Evolutionary conservation across 352 stramenopile genomes (phyloP).

Genomic region (Phytophthora macrochlamydospora): DNA sequence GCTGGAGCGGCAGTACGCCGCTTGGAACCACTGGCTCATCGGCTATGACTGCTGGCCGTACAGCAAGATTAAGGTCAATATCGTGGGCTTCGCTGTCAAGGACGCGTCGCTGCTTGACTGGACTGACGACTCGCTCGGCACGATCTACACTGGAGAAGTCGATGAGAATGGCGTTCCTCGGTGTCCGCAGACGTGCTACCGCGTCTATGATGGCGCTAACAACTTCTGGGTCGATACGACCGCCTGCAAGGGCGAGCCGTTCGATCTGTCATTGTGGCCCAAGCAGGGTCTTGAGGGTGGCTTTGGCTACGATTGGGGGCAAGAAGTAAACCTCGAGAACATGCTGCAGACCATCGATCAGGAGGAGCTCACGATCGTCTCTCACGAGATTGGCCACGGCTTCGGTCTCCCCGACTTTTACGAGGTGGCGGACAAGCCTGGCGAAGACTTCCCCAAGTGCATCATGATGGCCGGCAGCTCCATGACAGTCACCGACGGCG

Average conservation of each 20-base stretch:
- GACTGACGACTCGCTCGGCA: slow-evolving; percentile 25
- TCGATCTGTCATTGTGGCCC: slow-evolving; percentile 46
- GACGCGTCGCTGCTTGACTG: slow-evolving; percentile 3
- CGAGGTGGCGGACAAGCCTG: slow-evolving; percentile 11
- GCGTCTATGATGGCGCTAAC: slow-evolving; percentile 32
- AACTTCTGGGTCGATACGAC: slow-evolving; percentile 28
- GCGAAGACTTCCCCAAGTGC: slow-evolving; percentile 9
- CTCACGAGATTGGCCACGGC: slow-evolving; percentile 38
- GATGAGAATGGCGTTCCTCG: slow-evolving; percentile 31
- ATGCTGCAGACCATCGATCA: slow-evolving; percentile 36
- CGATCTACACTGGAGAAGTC: slow-evolving; percentile 34
- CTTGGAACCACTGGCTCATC: too few relatives aligned
- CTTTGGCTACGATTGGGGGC: slow-evolving; percentile 20
- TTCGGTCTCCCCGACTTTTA: slow-evolving; percentile 31
- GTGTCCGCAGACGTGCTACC: slow-evolving; percentile 41
- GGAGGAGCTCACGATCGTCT: slow-evolving; percentile 27
- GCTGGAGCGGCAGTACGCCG: slow-evolving; percentile 23
- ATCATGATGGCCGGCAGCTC: slow-evolving; percentile 36
- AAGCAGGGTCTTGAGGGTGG: slow-evolving; percentile 32
- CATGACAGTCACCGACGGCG: slow-evolving; percentile 22
- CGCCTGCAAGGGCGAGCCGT: slow-evolving; percentile 31
- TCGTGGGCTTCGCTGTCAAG: slow-evolving; percentile 23
- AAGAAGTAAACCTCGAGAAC: slow-evolving; percentile 33
- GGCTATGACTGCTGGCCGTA: not conserved
- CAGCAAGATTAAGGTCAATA: slow-evolving; percentile 28